A percentile compares a stretch with the other conserved stretches of the same genome.
Conservation (phyloP, 768 basidiomycete genomes). For the Ephemerocybe angulata region DNA sequence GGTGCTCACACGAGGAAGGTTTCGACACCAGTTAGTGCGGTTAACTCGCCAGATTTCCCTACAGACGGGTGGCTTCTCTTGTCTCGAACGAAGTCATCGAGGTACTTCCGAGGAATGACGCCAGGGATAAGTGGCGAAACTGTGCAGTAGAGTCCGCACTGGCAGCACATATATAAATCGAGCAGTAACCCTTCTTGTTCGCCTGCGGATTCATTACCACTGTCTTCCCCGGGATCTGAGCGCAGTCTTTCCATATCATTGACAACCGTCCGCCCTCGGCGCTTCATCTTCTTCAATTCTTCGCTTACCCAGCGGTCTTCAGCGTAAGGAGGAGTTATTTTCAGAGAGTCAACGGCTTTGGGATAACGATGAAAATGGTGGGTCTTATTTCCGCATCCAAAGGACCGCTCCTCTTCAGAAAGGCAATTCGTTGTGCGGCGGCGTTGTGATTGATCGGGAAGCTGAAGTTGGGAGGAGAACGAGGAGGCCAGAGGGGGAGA, state of each 20-base stretch:
- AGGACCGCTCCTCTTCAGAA: slow-evolving; percentile 44
- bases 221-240: slow-evolving; percentile 31
- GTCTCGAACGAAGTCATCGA: slow-evolving; percentile 63
- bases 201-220: slow-evolving; percentile 26
- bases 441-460: slow-evolving; percentile 57
- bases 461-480: slow-evolving; percentile 41
- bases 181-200: slow-evolving; percentile 55
- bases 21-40: slow-evolving; percentile 57
- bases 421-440: slow-evolving; percentile 49
- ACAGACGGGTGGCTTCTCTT: slow-evolving; percentile 54
- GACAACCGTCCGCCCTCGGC: slow-evolving; percentile 34
- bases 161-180: slow-evolving; percentile 82
- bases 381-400: slow-evolving; percentile 52
- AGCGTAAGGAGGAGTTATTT: slow-evolving; percentile 58
- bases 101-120: slow-evolving; percentile 57
- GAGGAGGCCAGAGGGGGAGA: slow-evolving; percentile 58
- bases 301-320: slow-evolving; percentile 58
- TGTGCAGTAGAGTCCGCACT: slow-evolving; percentile 73
- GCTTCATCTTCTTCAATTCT: slow-evolving; percentile 49
- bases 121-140: slow-evolving; percentile 70
- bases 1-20: slow-evolving; percentile 58
- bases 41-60: slow-evolving; percentile 52
- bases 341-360: slow-evolving; percentile 64
- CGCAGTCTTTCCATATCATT: slow-evolving; percentile 43
- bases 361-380: slow-evolving; percentile 82